Evolutionary conservation across 768 basidiomycete species (phyloP).

Genomic region (Hericium erinaceus): DNA sequence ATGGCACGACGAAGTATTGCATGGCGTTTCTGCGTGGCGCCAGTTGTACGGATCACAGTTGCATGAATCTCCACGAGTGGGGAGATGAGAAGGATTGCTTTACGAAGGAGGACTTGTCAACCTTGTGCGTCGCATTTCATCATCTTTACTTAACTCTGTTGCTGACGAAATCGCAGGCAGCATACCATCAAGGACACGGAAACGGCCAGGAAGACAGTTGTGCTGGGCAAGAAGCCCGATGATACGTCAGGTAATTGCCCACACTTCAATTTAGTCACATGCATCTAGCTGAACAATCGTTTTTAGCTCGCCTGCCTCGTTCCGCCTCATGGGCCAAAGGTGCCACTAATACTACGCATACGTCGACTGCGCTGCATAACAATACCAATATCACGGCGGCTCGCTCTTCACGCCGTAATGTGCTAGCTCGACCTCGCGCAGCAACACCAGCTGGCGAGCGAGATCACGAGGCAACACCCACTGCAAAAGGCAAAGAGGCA

Average conservation of each 20-base stretch:
- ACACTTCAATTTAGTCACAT: background rate
- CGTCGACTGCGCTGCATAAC: constrained; percentile 21
- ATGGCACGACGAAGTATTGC: constrained; percentile 97
- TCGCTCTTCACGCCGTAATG: constrained; percentile 16
- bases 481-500: constrained; percentile 29
- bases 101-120: constrained; percentile 92
- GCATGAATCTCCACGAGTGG: constrained; percentile 96
- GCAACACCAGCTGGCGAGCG: constrained; percentile 23
- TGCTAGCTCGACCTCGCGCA: constrained; percentile 30
- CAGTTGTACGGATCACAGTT: constrained; percentile 78
- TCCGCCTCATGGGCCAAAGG: constrained; percentile 37
- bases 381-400: constrained; percentile 14
- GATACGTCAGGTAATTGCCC: constrained; percentile 19
- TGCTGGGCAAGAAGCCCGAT: constrained; percentile 48
- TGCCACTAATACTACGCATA: constrained; percentile 10
- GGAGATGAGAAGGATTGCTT: constrained; percentile 98
- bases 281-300: constrained; percentile 3
- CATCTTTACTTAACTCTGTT: constrained; percentile 2
- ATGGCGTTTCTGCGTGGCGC: constrained; percentile 86
- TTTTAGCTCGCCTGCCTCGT: constrained; percentile 48
- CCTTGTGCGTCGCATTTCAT: constrained; percentile 48
- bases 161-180: constrained; percentile 43
- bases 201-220: constrained; percentile 42
- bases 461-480: constrained; percentile 3
- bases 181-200: constrained; percentile 90